These are phyloP conservation scores for Torulaspora pretoriensis DNA, from an alignment of 1,139 yeast genomes.

Conservation along the genomic window DNA sequence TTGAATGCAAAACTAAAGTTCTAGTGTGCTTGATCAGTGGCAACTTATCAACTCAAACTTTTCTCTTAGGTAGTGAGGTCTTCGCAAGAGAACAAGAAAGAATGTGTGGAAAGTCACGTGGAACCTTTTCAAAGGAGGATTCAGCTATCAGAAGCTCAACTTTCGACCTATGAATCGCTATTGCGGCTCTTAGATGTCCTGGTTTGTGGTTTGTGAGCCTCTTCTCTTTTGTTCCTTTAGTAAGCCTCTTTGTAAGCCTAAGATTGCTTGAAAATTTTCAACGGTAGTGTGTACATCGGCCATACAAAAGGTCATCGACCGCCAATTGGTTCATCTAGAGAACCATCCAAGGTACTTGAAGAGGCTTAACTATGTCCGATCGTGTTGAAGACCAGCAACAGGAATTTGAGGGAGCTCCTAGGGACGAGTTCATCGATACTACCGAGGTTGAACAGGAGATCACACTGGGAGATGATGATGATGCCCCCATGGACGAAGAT, in stretches of 20 bases:
- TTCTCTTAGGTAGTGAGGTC: conserved; percentile 2
- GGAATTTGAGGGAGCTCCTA: conserved; percentile 10
- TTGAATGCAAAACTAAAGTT: too few species aligned
- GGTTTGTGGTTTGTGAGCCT: neutral
- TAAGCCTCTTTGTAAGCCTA: neutral
- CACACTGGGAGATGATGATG: conserved; percentile 43
- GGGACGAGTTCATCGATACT: conserved; percentile 51
- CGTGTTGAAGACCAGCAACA: conserved; percentile 5
- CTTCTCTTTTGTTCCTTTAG: neutral
- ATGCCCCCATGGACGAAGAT: conserved; percentile 36
- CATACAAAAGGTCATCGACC: conserved; percentile 2
- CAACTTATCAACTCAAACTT: conserved; percentile 3
- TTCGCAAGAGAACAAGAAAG: neutral
- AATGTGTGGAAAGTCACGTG: conserved; percentile 1
- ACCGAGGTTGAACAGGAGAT: conserved; percentile 63
- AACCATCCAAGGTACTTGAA: neutral
- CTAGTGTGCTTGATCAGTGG: neutral
- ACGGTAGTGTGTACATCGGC: conserved; percentile 5
- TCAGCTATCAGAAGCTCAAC: neutral
- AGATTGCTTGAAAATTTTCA: conserved; percentile 3
- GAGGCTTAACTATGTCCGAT: conserved; percentile 10
- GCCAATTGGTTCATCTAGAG: neutral
- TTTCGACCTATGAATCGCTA: neutral
- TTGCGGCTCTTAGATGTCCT: neutral
- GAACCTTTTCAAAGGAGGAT: neutral